phyloP scores from a whole-genome alignment of 2,329 filamentous ascomycete species.

The Phialophora tarda region DNA sequence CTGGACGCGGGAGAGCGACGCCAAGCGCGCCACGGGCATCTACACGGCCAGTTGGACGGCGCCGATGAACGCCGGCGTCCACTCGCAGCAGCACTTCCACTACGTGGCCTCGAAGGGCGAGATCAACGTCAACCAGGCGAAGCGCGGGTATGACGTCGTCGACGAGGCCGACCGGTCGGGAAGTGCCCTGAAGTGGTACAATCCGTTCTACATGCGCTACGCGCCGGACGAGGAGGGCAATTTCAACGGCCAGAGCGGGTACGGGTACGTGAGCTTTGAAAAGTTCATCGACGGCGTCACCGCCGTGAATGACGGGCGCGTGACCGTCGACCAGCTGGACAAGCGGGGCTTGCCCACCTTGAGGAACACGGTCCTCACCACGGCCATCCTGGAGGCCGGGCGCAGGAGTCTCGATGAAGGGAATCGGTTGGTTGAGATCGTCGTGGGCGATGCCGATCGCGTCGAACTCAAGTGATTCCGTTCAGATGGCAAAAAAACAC shows the following conservation, averaged over 20 bases:
- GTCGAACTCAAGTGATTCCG: constrained; percentile 32
- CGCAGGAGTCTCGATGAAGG: constrained; percentile 82
- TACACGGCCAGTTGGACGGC: constrained; percentile 97
- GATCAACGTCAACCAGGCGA: constrained; percentile 88
- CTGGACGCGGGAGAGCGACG: constrained; percentile 65
- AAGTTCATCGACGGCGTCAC: constrained; percentile 92
- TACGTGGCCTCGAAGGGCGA: constrained; percentile 86
- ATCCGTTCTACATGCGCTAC: constrained; percentile 95
- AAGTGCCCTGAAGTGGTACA: constrained; percentile 74
- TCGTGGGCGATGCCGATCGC: constrained; percentile 58
- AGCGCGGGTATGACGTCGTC: constrained; percentile 93
- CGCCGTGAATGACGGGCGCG: constrained; percentile 73
- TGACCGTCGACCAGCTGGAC: constrained; percentile 77
- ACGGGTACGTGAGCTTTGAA: constrained; percentile 92
- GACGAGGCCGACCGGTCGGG: constrained; percentile 64
- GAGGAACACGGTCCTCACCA: constrained; percentile 87
- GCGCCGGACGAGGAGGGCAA: constrained; percentile 94
- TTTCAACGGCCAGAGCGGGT: constrained; percentile 87
- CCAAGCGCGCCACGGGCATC: constrained; percentile 79
- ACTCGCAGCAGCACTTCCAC: constrained; percentile 97
- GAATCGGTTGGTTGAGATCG: constrained; percentile 75
- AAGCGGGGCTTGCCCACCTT: constrained; percentile 81
- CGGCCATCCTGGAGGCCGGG: constrained; percentile 88
- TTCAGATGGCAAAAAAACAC: neutral
- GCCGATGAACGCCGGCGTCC: constrained; percentile 89